A percentile compares a stretch with the other conserved stretches of the same genome.
These are phyloP conservation scores for Amphicarpaea edgeworthii DNA, from an alignment of 306 rosid genomes.

Conservation along the genomic window DNA sequence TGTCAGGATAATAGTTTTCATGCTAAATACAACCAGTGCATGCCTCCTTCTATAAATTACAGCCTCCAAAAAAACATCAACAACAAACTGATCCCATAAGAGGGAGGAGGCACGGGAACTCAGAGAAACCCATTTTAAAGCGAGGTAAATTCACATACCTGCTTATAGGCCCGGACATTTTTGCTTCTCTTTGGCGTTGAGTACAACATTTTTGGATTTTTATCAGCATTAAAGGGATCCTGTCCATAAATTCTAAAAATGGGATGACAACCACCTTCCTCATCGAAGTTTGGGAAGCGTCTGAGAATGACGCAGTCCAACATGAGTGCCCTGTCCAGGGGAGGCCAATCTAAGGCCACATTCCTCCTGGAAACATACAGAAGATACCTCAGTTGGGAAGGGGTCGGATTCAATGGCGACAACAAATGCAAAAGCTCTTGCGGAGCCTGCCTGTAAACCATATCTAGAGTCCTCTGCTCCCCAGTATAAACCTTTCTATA, in stretches of 20 bases:
- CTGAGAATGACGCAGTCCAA: constrained; percentile 90
- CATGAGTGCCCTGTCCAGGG: constrained; percentile 81
- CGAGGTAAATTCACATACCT: constrained; percentile 60
- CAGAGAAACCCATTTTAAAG: constrained; percentile 20
- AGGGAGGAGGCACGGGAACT: constrained; percentile 5
- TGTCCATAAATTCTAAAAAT: constrained; percentile 85
- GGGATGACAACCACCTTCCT: constrained; percentile 83
- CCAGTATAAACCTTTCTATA: constrained; percentile 73
- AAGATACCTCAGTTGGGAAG: constrained; percentile 91
- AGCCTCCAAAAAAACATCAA: constrained; percentile 26
- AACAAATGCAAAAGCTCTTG: constrained; percentile 77
- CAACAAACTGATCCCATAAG: constrained; percentile 19
- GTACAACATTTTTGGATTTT: constrained; percentile 66
- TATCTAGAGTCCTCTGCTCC: constrained; percentile 90
- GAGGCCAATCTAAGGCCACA: constrained; percentile 94
- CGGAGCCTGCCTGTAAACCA: constrained; percentile 91
- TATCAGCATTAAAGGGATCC: constrained; percentile 73
- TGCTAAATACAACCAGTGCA: constrained; percentile 5
- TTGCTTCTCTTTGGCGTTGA: constrained; percentile 74
- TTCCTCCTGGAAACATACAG: constrained; percentile 90
- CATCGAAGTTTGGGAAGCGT: constrained; percentile 76
- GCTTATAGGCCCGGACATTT: constrained; percentile 69
- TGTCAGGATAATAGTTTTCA: neutral
- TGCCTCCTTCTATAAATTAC: constrained; percentile 32
- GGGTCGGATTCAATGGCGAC: constrained; percentile 78